Evolutionary conservation across 495 filamentous ascomycete species (phyloP).

Genomic region (Penicillium macrosclerotiorum): DNA sequence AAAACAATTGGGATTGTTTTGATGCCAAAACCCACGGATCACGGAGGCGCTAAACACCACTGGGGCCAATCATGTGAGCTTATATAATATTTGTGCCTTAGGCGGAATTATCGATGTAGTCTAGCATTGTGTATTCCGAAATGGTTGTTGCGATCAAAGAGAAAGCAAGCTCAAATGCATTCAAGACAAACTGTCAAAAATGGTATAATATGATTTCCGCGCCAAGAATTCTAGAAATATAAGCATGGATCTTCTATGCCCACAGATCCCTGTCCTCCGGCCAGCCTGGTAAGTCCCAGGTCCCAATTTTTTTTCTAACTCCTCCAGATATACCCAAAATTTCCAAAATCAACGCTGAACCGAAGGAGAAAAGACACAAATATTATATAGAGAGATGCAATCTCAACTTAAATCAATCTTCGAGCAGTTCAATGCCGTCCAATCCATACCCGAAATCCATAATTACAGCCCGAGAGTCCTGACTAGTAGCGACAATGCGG

Average conservation of each 20-base stretch:
- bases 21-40: slow-evolving; percentile 46
- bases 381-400: slow-evolving; percentile 15
- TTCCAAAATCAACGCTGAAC: slow-evolving; percentile 15
- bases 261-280: neutral
- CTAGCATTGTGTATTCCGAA: too few relatives aligned
- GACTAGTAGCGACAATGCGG: slow-evolving; percentile 87
- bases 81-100: slow-evolving; percentile 22
- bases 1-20: slow-evolving; percentile 38
- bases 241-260: slow-evolving; percentile 13
- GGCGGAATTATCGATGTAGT: too few relatives aligned
- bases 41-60: slow-evolving; percentile 27
- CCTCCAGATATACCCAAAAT: slow-evolving; percentile 13
- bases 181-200: too few relatives aligned
- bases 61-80: slow-evolving; percentile 29
- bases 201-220: too few relatives aligned
- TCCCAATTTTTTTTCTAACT: slow-evolving; percentile 8
- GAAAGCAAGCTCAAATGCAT: too few relatives aligned
- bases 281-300: too few relatives aligned
- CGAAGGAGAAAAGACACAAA: slow-evolving; percentile 12
- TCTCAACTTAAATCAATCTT: slow-evolving; percentile 36
- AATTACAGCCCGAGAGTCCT: slow-evolving; percentile 87
- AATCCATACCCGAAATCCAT: slow-evolving; percentile 67
- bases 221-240: too few relatives aligned
- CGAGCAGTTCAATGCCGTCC: slow-evolving; percentile 47
- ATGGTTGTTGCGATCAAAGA: too few relatives aligned